A percentile compares a stretch with the other conserved stretches of the same genome.
Evolutionary conservation across 2,329 filamentous ascomycete species (phyloP).

Genomic region (Fusarium staphyleae): DNA sequence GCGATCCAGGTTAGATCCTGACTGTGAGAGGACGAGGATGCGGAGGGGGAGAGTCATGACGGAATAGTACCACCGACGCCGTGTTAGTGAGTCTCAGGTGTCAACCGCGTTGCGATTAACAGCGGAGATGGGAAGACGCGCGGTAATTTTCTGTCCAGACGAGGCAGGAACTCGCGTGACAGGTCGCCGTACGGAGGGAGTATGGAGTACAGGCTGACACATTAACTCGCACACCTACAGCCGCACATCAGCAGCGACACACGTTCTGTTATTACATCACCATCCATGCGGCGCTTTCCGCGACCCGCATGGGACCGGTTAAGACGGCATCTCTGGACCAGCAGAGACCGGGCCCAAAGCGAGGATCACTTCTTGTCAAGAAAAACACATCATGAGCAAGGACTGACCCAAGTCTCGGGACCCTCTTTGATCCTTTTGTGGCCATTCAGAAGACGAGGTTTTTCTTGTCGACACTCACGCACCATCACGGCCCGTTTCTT

Average conservation of each 20-base stretch:
- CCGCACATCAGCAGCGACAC: too few relatives aligned
- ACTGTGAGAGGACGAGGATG: neutral
- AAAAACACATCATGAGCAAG: constrained; percentile 25
- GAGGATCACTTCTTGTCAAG: constrained; percentile 28
- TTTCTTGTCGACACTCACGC: neutral
- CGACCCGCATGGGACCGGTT: too few relatives aligned
- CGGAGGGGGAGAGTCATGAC: neutral
- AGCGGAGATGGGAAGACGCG: neutral
- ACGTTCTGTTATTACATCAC: too few relatives aligned
- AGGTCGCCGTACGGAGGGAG: too few relatives aligned
- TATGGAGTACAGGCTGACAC: too few relatives aligned
- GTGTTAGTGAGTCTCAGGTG: neutral
- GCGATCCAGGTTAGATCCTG: constrained; percentile 39
- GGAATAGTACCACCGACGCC: neutral
- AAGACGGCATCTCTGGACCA: too few relatives aligned
- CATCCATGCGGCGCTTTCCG: too few relatives aligned
- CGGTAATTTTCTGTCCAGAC: neutral
- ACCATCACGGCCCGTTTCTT: constrained; percentile 21
- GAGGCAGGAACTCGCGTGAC: constrained; percentile 25
- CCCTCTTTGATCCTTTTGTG: constrained; percentile 7
- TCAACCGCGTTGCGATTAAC: neutral
- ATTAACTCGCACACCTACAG: too few relatives aligned
- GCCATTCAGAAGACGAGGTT: constrained; percentile 1
- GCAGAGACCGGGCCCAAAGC: neutral
- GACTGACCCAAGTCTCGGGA: neutral